Evolutionary conservation across 768 basidiomycete genomes (phyloP), one percentile per base, ranked within the genome.

Genomic region (Scleroderma bovista): DNA sequence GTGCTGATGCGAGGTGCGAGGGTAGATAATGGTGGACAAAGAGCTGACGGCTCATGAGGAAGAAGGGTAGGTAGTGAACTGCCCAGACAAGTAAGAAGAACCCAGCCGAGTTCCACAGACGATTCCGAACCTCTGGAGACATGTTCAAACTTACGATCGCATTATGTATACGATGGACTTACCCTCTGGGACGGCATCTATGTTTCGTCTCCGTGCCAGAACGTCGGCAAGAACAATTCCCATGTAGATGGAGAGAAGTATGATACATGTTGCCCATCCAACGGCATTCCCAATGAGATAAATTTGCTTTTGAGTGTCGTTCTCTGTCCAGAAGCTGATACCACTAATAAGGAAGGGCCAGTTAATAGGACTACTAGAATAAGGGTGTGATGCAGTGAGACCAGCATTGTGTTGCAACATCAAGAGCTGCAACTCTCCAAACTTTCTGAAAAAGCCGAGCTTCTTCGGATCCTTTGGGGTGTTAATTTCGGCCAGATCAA

Each of bases 361-460:
- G 65, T 95, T 93, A 69, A 97, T 85, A 6, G 96, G 93, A n/a
- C 77, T 77, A 51, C 88, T 90, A 3, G 96, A 93, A 65, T 99
- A 99, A 37, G 96, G 96, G 64, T 99, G 96, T 4, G 88, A 89
- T n/a, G 93, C 89, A 22, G 93, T 95, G 55, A 99, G 75, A 19
- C 93, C 96, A n/a, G 96, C 94, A 60, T 99, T 99, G 73, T 99
- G 96, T 64, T 96, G 93, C 56, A 98, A 71, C 95, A 98, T 98
- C 49, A 95, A 73, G 39, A 95, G 70, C 61, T 99, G 96, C 29
- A 98, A 73, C 67, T 99, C 95, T 24, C 74, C 80, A 60, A 94
- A 98, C 70, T 99, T 98, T 66, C 76, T 86, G 77, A 99, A 89
- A 72, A 99, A 99, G 66, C 83, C 88, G 74, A 93, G 78, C 46